phyloP scores from a whole-genome alignment of 768 basidiomycete species.

The Cystofilobasidium capitatum region DNA sequence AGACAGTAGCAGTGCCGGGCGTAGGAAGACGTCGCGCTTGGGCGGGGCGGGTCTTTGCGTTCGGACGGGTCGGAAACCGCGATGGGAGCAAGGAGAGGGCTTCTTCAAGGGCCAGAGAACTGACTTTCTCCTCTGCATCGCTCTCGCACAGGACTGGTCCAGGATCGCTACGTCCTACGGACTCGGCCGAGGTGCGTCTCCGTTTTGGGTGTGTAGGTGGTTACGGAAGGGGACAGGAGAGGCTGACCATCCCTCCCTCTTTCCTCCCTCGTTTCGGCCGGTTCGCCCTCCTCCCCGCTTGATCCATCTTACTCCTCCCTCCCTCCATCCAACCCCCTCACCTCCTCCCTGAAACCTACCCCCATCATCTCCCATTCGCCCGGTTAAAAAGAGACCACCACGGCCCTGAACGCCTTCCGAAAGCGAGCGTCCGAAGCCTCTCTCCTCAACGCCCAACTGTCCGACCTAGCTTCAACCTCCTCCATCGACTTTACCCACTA shows the following conservation, averaged over 20 bases:
- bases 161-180: constrained; percentile 2
- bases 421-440: constrained; percentile 80
- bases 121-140: background rate
- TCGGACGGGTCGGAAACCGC: background rate
- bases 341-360: background rate
- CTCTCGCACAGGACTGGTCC: constrained; percentile 3
- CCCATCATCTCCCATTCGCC: constrained; percentile 66
- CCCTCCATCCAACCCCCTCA: background rate
- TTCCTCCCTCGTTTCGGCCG: background rate
- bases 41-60: too few relatives aligned
- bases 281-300: too few relatives aligned
- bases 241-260: background rate
- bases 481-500: constrained; percentile 87
- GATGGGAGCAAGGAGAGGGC: background rate
- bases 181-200: background rate
- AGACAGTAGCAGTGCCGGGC: background rate
- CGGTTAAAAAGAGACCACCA: constrained; percentile 71
- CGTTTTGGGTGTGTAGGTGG: background rate
- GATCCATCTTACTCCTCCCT: background rate
- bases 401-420: constrained; percentile 86
- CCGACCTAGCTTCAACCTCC: constrained; percentile 45
- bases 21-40: too few relatives aligned
- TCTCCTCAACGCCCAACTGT: constrained; percentile 36
- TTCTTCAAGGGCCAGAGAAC: background rate
- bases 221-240: background rate